Evolutionary conservation across 257 asterid species (phyloP).

Genomic region (Echium plantagineum): DNA sequence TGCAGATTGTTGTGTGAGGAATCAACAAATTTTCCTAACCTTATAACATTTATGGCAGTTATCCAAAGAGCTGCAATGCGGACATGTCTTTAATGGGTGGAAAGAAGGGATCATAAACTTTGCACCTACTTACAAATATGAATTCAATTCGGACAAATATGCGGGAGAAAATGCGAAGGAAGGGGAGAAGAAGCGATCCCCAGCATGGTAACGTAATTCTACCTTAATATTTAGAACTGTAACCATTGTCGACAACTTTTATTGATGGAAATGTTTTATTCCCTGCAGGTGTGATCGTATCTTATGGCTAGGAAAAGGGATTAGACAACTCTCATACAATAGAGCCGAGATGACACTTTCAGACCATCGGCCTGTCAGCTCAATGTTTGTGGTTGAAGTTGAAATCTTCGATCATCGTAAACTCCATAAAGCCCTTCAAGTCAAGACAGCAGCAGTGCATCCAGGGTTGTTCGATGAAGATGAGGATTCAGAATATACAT

Average conservation of each 20-base stretch:
- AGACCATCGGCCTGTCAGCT: conserved; percentile 84
- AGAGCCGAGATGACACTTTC: conserved; percentile 58
- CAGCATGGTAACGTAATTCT: conserved; percentile 63
- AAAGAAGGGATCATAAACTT: conserved; percentile 75
- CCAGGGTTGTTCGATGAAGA: conserved; percentile 39
- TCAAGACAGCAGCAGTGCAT: conserved; percentile 51
- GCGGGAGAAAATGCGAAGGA: conserved; percentile 54
- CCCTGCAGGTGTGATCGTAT: conserved; percentile 82
- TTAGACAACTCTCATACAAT: conserved; percentile 55
- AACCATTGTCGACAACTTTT: neutral
- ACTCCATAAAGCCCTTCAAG: conserved; percentile 69
- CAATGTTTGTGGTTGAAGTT: conserved; percentile 54
- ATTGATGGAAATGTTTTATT: neutral
- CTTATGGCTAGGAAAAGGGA: conserved; percentile 85
- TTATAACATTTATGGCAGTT: conserved; percentile 33
- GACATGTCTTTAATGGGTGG: conserved; percentile 86
- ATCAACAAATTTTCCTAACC: conserved; percentile 5
- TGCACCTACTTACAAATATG: conserved; percentile 89
- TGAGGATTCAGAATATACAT: conserved; percentile 14
- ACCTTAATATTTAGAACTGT: neutral
- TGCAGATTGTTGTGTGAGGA: too few species aligned
- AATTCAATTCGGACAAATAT: conserved; percentile 57
- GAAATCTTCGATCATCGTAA: conserved; percentile 72
- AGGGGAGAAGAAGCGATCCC: conserved; percentile 90
- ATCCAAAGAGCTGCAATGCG: conserved; percentile 53